These are phyloP conservation scores for Paraconiothyrium sp. DNA, from an alignment of 2,329 filamentous ascomycete genomes.

Conservation along the genomic window DNA sequence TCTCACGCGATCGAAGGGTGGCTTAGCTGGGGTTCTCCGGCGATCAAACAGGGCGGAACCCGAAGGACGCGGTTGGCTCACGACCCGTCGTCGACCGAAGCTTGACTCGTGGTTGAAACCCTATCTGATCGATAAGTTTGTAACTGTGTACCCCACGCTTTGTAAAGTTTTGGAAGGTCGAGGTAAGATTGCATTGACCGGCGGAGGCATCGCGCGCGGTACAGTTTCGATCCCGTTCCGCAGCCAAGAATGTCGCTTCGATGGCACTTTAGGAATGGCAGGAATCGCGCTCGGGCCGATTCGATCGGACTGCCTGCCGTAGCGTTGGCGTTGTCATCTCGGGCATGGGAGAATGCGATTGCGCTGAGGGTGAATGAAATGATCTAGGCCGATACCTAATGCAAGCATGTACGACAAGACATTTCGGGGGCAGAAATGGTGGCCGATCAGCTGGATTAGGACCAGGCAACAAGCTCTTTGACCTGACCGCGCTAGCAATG, in stretches of 20 bases:
- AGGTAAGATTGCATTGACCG: conserved; percentile 22
- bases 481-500: background rate
- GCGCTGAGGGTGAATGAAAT: background rate
- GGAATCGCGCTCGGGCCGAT: conserved; percentile 9
- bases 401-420: background rate
- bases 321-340: background rate
- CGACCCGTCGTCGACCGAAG: conserved; percentile 12
- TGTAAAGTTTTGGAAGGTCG: conserved; percentile 30
- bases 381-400: background rate
- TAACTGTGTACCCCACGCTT: conserved; percentile 29
- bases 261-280: background rate
- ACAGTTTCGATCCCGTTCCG: conserved; percentile 13
- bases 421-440: background rate
- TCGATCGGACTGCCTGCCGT: background rate
- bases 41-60: conserved; percentile 21
- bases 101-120: conserved; percentile 13
- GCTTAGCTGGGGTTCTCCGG: conserved; percentile 14
- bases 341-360: background rate
- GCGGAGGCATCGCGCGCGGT: conserved; percentile 3
- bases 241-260: conserved; percentile 19
- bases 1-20: conserved; percentile 15
- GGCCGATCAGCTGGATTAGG: background rate
- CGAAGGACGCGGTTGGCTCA: conserved; percentile 5
- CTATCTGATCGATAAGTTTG: conserved; percentile 23
- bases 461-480: background rate